Evolutionary conservation across 495 filamentous ascomycete species (phyloP).

Genomic region (Aspergillus incahuasiensis): DNA sequence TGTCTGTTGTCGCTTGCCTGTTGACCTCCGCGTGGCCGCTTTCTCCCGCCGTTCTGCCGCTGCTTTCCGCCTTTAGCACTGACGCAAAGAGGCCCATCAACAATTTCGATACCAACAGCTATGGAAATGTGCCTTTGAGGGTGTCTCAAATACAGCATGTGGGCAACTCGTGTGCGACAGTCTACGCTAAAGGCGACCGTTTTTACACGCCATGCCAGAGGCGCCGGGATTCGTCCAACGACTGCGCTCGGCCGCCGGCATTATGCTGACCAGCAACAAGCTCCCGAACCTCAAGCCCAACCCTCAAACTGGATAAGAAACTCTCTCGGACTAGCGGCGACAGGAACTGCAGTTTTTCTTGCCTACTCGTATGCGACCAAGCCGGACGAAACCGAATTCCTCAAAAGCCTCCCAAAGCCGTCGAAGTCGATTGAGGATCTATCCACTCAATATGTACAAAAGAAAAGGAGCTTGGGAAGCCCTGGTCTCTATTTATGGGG

Average conservation of each 20-base stretch:
- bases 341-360: slow-evolving; percentile 33
- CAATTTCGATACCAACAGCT: neutral
- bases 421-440: slow-evolving; percentile 50
- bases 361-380: slow-evolving; percentile 33
- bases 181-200: slow-evolving; percentile 19
- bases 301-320: slow-evolving; percentile 33
- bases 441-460: slow-evolving; percentile 74
- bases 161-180: slow-evolving; percentile 26
- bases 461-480: slow-evolving; percentile 81
- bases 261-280: slow-evolving; percentile 27
- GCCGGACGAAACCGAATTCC: slow-evolving; percentile 16
- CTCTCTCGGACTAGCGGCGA: slow-evolving; percentile 31
- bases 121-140: slow-evolving; percentile 7
- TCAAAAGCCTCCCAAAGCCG: slow-evolving; percentile 22
- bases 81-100: slow-evolving; percentile 30
- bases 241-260: slow-evolving; percentile 25
- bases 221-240: slow-evolving; percentile 15
- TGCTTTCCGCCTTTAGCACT: slow-evolving; percentile 28
- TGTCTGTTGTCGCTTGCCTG: neutral
- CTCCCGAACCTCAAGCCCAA: slow-evolving; percentile 12
- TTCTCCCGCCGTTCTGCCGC: slow-evolving; percentile 30
- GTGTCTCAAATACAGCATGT: slow-evolving; percentile 24
- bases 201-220: slow-evolving; percentile 18
- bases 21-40: slow-evolving; percentile 18
- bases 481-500: slow-evolving; percentile 94